Evolutionary conservation across 169 alveolate genomes (phyloP).

Genomic region (Cyclospora cayetanensis): DNA sequence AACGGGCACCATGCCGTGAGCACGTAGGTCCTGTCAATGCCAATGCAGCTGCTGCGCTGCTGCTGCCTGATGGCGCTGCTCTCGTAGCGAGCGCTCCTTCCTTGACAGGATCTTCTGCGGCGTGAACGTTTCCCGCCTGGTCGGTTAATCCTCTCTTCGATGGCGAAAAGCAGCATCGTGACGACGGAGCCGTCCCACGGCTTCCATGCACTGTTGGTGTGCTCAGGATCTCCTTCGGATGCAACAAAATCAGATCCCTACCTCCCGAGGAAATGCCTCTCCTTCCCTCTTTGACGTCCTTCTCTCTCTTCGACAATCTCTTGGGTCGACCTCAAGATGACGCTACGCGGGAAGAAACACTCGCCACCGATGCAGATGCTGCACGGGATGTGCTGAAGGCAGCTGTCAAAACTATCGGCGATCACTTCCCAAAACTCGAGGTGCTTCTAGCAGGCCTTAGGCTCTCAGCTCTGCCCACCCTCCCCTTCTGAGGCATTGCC

Average conservation of each 20-base stretch:
- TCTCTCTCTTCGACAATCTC: background rate
- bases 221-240: background rate
- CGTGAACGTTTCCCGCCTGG: too few relatives aligned
- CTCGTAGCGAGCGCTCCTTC: background rate
- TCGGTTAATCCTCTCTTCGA: too few relatives aligned
- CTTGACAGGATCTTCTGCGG: too few relatives aligned
- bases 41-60: constrained; percentile 5
- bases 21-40: background rate
- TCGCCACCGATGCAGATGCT: background rate
- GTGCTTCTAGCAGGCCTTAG: background rate
- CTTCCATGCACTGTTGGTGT: background rate
- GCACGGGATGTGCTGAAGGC: background rate
- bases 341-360: background rate
- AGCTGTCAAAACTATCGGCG: background rate
- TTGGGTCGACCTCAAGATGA: background rate
- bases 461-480: background rate
- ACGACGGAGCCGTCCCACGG: too few relatives aligned
- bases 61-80: background rate
- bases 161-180: too few relatives aligned
- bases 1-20: background rate
- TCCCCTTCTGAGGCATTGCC: background rate
- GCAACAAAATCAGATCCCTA: background rate
- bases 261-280: background rate
- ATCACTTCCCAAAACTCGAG: background rate
- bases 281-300: background rate